Conservation (phyloP, 2,329 filamentous ascomycete species). For the Trichoderma pleuroti region DNA sequence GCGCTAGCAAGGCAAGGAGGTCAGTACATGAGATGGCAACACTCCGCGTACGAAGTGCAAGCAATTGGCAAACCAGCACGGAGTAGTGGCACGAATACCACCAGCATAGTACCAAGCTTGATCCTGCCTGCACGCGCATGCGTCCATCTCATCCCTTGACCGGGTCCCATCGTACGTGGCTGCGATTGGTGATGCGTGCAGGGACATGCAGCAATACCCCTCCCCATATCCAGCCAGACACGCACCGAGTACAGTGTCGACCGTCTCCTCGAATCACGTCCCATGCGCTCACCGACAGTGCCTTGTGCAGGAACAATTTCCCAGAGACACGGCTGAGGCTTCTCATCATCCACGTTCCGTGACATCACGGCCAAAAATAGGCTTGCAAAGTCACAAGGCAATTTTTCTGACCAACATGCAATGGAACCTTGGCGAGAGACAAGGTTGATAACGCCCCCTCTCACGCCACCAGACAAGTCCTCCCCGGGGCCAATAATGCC, state of each 20-base stretch:
- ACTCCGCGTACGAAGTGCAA: neutral
- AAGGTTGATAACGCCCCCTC: neutral
- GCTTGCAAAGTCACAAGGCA: neutral
- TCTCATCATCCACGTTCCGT: neutral
- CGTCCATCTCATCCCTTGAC: neutral
- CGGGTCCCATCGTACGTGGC: neutral
- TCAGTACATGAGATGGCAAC: neutral
- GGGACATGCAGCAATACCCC: neutral
- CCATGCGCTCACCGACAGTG: constrained; percentile 9
- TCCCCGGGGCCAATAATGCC: neutral
- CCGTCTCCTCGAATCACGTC: neutral
- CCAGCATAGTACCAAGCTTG: neutral
- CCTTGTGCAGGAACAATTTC: neutral
- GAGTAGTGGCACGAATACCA: neutral
- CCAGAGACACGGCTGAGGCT: neutral
- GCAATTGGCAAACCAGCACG: too few relatives aligned
- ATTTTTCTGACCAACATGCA: neutral
- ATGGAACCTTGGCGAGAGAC: neutral
- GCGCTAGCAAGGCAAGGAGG: constrained; percentile 9
- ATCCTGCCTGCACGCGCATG: neutral
- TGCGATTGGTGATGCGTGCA: constrained; percentile 8
- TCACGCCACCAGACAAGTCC: neutral
- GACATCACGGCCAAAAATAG: neutral
- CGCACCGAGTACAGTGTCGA: neutral
- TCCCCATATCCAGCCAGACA: neutral